Conservation (phyloP, 345 rosid genomes). For the Dimocarpus longan region DNA sequence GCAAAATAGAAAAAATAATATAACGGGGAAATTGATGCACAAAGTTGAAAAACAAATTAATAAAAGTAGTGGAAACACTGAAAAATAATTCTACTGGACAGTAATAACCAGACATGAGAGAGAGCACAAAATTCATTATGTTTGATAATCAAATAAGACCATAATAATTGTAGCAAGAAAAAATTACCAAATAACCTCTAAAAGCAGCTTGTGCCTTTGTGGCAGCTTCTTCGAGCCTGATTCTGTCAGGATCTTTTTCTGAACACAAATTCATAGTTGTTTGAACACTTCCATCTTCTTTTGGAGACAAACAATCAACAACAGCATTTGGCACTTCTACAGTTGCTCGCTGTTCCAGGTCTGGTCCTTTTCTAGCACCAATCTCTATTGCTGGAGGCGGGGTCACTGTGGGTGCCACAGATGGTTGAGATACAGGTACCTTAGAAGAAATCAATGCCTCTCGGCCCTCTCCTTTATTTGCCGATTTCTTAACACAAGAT, state of each 20-base stretch:
- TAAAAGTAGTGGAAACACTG: not conserved
- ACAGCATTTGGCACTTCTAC: constrained; percentile 34
- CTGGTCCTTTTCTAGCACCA: constrained; percentile 31
- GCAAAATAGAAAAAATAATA: not conserved
- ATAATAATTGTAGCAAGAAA: constrained; percentile 11
- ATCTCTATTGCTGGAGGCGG: constrained; percentile 34
- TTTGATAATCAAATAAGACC: not conserved
- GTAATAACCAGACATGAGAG: not conserved
- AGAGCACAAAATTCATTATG: not conserved
- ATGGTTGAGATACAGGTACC: constrained; percentile 36
- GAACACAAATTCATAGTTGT: constrained; percentile 23
- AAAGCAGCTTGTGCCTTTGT: constrained; percentile 66
- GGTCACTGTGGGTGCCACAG: constrained; percentile 36
- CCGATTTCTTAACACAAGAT: constrained; percentile 48
- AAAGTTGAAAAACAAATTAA: not conserved
- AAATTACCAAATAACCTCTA: constrained; percentile 70
- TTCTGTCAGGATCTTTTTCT: constrained; percentile 43
- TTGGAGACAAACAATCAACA: constrained; percentile 19
- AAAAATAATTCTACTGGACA: not conserved
- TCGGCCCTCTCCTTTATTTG: constrained; percentile 55
- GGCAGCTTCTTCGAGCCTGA: constrained; percentile 62
- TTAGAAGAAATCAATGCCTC: constrained; percentile 48
- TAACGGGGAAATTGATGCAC: not conserved
- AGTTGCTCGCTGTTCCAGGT: constrained; percentile 27
- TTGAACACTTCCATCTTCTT: constrained; percentile 22